These are phyloP conservation scores for Carallia brachiata DNA, from an alignment of 345 rosid genomes.

Conservation along the genomic window DNA sequence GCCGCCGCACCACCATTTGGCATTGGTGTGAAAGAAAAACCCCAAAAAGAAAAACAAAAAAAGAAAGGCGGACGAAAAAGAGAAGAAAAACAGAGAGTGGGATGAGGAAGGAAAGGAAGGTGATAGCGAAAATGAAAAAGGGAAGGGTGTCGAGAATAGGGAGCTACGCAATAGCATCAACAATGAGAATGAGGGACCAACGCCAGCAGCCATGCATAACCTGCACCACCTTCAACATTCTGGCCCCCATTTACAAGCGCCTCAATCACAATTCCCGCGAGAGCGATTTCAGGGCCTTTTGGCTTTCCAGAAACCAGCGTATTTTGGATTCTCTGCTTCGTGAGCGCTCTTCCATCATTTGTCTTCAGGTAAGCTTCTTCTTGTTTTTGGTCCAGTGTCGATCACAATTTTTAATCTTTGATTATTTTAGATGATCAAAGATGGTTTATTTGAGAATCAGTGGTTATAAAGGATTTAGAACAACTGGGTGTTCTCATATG, in stretches of 20 bases:
- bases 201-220: conserved; percentile 74
- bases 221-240: conserved; percentile 82
- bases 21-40: too few relatives aligned
- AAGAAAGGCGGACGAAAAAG: too few relatives aligned
- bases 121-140: conserved; percentile 34
- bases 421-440: too few relatives aligned
- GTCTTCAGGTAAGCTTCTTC: conserved; percentile 63
- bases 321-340: conserved; percentile 75
- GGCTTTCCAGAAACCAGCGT: conserved; percentile 73
- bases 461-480: too few relatives aligned
- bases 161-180: conserved; percentile 83
- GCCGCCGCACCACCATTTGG: too few relatives aligned
- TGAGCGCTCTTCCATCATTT: conserved; percentile 84
- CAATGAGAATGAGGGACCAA: conserved; percentile 50
- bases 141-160: conserved; percentile 74
- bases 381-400: neutral
- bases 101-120: conserved; percentile 20
- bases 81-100: neutral
- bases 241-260: conserved; percentile 89
- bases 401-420: neutral
- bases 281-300: conserved; percentile 64
- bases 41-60: too few relatives aligned
- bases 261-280: conserved; percentile 61
- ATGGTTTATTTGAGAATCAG: too few relatives aligned
- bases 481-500: too few relatives aligned